Conservation (phyloP, 2,329 filamentous ascomycete species). For the Byssothecium circinans region DNA sequence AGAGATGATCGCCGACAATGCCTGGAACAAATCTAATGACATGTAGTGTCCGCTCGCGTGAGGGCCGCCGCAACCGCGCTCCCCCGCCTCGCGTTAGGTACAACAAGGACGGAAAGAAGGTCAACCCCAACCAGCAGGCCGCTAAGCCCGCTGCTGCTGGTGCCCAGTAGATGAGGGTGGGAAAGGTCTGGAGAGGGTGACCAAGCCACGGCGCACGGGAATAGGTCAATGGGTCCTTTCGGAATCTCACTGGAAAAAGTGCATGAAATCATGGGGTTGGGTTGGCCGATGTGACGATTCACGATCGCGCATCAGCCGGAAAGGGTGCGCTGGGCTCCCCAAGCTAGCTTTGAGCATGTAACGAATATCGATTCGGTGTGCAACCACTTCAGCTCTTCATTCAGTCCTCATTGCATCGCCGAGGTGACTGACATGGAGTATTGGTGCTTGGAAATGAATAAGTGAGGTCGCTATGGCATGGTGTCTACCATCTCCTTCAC, state of each 20-base stretch:
- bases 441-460: not conserved
- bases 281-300: slow-evolving; percentile 37
- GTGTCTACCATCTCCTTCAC: not conserved
- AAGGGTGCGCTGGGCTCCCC: slow-evolving; percentile 28
- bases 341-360: slow-evolving; percentile 41
- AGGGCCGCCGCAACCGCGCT: slow-evolving; percentile 97
- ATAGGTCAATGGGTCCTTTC: slow-evolving; percentile 39
- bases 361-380: slow-evolving; percentile 40
- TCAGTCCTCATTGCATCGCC: not conserved
- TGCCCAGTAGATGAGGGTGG: slow-evolving; percentile 22
- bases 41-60: slow-evolving; percentile 88
- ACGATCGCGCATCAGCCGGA: slow-evolving; percentile 33
- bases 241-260: slow-evolving; percentile 37
- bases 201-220: slow-evolving; percentile 42
- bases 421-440: not conserved
- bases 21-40: slow-evolving; percentile 17
- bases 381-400: slow-evolving; percentile 13
- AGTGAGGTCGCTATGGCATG: not conserved
- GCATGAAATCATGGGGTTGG: slow-evolving; percentile 38
- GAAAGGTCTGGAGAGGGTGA: slow-evolving; percentile 17
- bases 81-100: slow-evolving; percentile 96
- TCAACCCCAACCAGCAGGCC: slow-evolving; percentile 82
- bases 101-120: slow-evolving; percentile 99
- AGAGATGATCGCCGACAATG: slow-evolving; percentile 4
- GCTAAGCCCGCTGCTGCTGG: slow-evolving; percentile 56